phyloP scores from a whole-genome alignment of 257 asterid species.

The Solanum chmielewskii region DNA sequence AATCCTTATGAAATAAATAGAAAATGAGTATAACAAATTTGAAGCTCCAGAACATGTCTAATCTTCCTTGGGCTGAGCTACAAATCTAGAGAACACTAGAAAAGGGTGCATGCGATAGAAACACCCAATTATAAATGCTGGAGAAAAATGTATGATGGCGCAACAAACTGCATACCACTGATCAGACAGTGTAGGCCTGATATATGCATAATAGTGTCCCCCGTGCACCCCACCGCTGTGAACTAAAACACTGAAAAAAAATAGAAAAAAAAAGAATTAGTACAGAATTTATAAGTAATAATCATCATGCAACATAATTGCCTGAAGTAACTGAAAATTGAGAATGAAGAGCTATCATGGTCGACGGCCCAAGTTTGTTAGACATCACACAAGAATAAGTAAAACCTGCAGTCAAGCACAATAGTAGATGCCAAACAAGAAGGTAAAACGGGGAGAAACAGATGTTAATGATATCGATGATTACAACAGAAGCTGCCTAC shows the following conservation, averaged over 20 bases:
- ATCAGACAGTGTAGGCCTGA: slow-evolving; percentile 28
- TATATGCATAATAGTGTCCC: slow-evolving; percentile 32
- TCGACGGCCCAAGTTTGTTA: background rate
- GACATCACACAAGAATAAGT: background rate
- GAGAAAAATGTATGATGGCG: background rate
- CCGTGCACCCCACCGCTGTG: slow-evolving; percentile 39
- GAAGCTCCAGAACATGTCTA: background rate
- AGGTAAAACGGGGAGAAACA: background rate
- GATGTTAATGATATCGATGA: background rate
- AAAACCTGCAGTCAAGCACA: background rate
- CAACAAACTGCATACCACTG: slow-evolving; percentile 18
- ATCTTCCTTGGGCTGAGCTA: background rate
- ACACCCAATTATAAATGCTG: background rate
- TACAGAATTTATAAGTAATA: background rate
- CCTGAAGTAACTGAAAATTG: background rate
- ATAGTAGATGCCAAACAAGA: background rate
- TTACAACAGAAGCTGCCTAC: background rate
- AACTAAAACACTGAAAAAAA: slow-evolving; percentile 6
- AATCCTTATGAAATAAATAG: background rate
- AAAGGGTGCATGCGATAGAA: background rate
- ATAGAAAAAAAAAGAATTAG: background rate
- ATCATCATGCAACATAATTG: background rate
- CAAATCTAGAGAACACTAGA: background rate
- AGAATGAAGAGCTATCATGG: background rate
- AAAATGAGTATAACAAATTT: background rate